Evolutionary conservation across 805 yeast species (phyloP), one percentile per base, ranked within the genome.

Genomic region (Ogataea corticis): DNA sequence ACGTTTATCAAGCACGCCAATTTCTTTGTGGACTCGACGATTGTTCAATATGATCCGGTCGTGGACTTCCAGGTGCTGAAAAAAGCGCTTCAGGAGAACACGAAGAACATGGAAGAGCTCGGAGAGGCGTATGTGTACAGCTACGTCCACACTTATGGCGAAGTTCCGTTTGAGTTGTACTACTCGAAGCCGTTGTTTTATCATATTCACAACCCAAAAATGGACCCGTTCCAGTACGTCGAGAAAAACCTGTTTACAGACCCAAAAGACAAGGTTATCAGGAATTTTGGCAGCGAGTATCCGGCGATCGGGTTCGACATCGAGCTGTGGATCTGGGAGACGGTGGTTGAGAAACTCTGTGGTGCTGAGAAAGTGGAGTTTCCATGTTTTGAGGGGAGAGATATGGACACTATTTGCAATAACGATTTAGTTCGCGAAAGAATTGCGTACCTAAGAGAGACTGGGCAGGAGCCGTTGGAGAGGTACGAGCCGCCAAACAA

Each of bases 171-270:
- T 39, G 54, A 49, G 11, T 28, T 42, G 17, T 33, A 21, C 3
- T 49, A 48, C 25, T 50, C 55, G 17, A 48, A 49, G 33, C 57
- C 57, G 23, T 16, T 61, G 25, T 58, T 61, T 38, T 56, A 56
- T 30, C 80, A 76, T 47, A 70, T 77, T 18, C 76, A 76, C 57
- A 68, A 63, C 52, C 80, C 80, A 7, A 75, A 75, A 54, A 63
- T 76, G 38, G 66, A 75, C 51, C 80, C 80, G 0, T 73, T 76
- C 72, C 59, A 41, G 6, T 55, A 50, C 31, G 17, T 52, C 14
- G 45, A 46, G 11, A 45, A 44, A 31, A 46, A 55, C 18, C 43
- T 52, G 12, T 52, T 53, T 32, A 52, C 50, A 18, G 61, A 49
- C 37, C 55, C 45, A 9, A 2, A 32, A 5, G 46, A 40, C 17